These are phyloP conservation scores for Dalbergia oliveri DNA, from an alignment of 306 rosid species.

Conservation along the genomic window DNA sequence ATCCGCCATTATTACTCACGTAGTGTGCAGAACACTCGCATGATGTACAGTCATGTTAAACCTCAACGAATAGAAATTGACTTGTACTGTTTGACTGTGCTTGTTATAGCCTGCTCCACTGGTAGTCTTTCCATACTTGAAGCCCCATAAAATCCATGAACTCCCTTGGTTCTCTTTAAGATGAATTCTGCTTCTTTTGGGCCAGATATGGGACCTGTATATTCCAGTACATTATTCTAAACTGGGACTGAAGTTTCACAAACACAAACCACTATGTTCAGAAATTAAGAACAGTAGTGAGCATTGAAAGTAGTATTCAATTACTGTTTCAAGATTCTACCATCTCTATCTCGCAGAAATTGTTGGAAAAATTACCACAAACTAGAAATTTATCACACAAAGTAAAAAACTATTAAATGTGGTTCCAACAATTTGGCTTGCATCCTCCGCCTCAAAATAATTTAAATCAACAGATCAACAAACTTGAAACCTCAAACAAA, in stretches of 20 bases:
- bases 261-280: constrained; percentile 13
- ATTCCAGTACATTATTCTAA: constrained; percentile 40
- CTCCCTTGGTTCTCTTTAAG: constrained; percentile 82
- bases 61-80: constrained; percentile 68
- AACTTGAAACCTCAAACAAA: neutral
- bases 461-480: neutral
- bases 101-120: constrained; percentile 90
- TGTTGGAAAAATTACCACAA: neutral
- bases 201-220: constrained; percentile 90
- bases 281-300: constrained; percentile 12
- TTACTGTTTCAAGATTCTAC: neutral
- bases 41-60: constrained; percentile 35
- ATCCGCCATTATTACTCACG: constrained; percentile 14
- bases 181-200: constrained; percentile 86
- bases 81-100: constrained; percentile 77
- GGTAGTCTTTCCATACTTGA: constrained; percentile 97
- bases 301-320: constrained; percentile 17
- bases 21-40: constrained; percentile 35
- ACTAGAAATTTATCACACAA: constrained; percentile 32
- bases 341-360: neutral
- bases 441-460: constrained; percentile 9
- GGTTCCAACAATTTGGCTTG: constrained; percentile 10
- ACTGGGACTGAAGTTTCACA: constrained; percentile 22
- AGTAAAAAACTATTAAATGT: constrained; percentile 14
- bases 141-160: constrained; percentile 95